Evolutionary conservation across 768 basidiomycete genomes (phyloP).

Genomic region (Mrakia blollopis): DNA sequence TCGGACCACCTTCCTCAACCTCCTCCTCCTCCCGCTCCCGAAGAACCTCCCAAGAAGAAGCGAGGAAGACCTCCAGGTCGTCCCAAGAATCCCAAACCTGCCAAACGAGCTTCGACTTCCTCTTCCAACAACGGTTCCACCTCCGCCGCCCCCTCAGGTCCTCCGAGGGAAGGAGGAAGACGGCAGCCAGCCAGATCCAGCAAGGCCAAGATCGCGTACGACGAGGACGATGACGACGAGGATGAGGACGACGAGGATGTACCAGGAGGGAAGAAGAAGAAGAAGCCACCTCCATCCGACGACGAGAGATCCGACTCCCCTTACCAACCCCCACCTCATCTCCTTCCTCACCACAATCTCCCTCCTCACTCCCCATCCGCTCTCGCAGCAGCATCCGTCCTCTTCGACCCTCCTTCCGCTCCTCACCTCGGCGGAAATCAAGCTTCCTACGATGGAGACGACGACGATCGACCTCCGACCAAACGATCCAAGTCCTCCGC

Average conservation of each 20-base stretch:
- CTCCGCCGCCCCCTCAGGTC: not conserved
- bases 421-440: not conserved
- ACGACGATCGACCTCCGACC: not conserved
- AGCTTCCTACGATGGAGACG: not conserved
- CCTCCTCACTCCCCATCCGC: not conserved
- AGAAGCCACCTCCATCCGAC: not conserved
- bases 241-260: not conserved
- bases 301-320: not conserved
- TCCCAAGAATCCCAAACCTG: not conserved
- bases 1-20: constrained; percentile 12
- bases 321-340: not conserved
- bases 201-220: not conserved
- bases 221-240: not conserved
- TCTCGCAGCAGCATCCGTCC: not conserved
- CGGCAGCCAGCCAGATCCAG: not conserved
- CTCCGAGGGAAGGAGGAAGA: not conserved
- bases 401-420: not conserved
- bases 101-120: not conserved
- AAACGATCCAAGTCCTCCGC: not conserved
- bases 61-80: not conserved
- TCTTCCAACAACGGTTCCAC: not conserved
- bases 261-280: not conserved
- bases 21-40: not conserved
- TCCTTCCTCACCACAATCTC: not conserved
- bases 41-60: not conserved